phyloP scores from a whole-genome alignment of 169 alveolate species.

The Plasmodium adleri region DNA sequence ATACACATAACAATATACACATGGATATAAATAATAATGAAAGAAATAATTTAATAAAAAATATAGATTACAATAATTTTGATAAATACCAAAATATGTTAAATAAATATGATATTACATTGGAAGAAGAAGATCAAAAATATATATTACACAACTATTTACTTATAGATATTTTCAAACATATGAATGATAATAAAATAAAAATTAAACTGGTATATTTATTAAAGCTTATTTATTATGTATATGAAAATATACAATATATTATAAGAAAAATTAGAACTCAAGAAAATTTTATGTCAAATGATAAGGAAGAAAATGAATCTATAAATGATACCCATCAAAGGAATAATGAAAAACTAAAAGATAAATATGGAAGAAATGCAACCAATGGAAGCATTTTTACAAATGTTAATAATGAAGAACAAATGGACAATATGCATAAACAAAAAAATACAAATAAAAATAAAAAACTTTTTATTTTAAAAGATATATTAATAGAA shows the following conservation, averaged over 20 bases:
- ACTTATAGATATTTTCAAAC: constrained; percentile 50
- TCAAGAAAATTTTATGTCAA: neutral
- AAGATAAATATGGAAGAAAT: neutral
- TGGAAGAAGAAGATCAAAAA: constrained; percentile 38
- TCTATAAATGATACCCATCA: neutral
- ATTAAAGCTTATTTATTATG: constrained; percentile 65
- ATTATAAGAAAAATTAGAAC: constrained; percentile 5
- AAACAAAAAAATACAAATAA: neutral
- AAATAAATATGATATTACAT: constrained; percentile 18
- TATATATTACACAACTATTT: constrained; percentile 55
- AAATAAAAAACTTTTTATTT: neutral
- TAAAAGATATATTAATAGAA: constrained; percentile 42
- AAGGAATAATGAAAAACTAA: neutral
- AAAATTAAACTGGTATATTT: constrained; percentile 55
- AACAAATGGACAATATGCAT: neutral
- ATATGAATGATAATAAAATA: constrained; percentile 50
- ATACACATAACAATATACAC: neutral
- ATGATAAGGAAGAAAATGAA: too few species aligned
- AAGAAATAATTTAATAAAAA: constrained; percentile 29
- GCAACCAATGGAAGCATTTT: too few species aligned
- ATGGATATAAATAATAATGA: neutral
- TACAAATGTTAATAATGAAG: too few species aligned
- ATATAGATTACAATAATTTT: constrained; percentile 44
- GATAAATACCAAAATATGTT: constrained; percentile 4
- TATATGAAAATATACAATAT: constrained; percentile 57